Evolutionary conservation across 306 rosid species (phyloP), one percentile per base, ranked within the genome.

Genomic region (Vigna radiata): DNA sequence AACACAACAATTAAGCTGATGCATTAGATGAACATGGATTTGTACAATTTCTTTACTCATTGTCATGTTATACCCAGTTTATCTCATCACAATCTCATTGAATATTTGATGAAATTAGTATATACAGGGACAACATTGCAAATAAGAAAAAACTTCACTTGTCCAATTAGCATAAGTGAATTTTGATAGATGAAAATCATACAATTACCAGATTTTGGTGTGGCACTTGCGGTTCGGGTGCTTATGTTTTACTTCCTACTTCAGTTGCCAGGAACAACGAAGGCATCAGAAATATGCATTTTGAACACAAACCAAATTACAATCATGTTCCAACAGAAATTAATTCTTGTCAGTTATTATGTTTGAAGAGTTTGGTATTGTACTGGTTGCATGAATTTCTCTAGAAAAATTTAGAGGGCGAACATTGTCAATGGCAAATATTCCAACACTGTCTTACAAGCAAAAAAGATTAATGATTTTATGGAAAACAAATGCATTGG

Each of bases 401-500:
- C 77, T 48, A 50, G 75, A 72, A 69, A 81, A 67, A 59, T 36
- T 68, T 61, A 67, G 78, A 75, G 48, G 52, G 43, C n/a, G 75
- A 75, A 77, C 83, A 83, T 79, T 47, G 79, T 83, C 60, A 47
- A 66, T 19, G 66, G 75, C 10, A 54, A 75, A 63, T 27, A 76
- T 67, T 64, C 74, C 50, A 64, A 66, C 31, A 39, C n/a, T 37
- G 21, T 46, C 56, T 61, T 56, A 70, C 72, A 68, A 53, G 79
- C 27, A 79, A 72, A 67, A 53, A 84, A 73, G 80, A 75, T 70
- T 68, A 49, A 73, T 43, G 79, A 72, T 76, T 75, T 82, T 71
- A 67, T 67, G 48, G 10, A 80, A 69, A 82, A 81, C 84, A 77
- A 44, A 70, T 63, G 58, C 68, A 86, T 82, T 81, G 37, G 85